A percentile compares a stretch with the other conserved stretches of the same genome.
Evolutionary conservation across 768 basidiomycete species (phyloP).

Genomic region (Hygrocybe punicea): DNA sequence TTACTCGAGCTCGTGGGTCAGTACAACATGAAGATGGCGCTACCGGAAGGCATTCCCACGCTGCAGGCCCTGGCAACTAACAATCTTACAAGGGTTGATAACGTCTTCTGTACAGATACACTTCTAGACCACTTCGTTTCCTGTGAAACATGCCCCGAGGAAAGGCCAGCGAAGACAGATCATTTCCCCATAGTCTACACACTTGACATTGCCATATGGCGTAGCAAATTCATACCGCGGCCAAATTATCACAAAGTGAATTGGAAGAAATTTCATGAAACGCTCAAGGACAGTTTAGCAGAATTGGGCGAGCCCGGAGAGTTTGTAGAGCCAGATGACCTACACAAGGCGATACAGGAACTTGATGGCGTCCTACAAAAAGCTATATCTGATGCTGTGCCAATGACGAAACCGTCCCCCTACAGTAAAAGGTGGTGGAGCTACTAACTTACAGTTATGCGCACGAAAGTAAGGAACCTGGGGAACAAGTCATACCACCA

Average conservation of each 20-base stretch:
- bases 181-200: conserved; percentile 39
- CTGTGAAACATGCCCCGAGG: too few relatives aligned
- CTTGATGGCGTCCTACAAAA: not conserved
- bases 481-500: not conserved
- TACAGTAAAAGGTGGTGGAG: conserved; percentile 2
- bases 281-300: not conserved
- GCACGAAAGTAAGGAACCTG: not conserved
- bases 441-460: not conserved
- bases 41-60: conserved; percentile 36
- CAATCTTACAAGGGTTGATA: conserved; percentile 36
- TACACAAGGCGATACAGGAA: not conserved
- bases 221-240: not conserved
- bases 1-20: conserved; percentile 27
- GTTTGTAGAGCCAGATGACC: not conserved
- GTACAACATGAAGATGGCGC: conserved; percentile 32
- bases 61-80: conserved; percentile 26
- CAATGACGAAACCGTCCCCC: not conserved
- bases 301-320: not conserved
- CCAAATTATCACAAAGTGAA: not conserved
- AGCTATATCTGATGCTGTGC: not conserved
- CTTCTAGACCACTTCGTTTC: too few relatives aligned
- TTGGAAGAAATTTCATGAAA: not conserved
- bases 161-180: too few relatives aligned
- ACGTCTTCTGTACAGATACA: too few relatives aligned
- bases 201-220: conserved; percentile 19